Evolutionary conservation across 148 eudicot genomes (phyloP).

Genomic region (Rhododendron williamsianum): DNA sequence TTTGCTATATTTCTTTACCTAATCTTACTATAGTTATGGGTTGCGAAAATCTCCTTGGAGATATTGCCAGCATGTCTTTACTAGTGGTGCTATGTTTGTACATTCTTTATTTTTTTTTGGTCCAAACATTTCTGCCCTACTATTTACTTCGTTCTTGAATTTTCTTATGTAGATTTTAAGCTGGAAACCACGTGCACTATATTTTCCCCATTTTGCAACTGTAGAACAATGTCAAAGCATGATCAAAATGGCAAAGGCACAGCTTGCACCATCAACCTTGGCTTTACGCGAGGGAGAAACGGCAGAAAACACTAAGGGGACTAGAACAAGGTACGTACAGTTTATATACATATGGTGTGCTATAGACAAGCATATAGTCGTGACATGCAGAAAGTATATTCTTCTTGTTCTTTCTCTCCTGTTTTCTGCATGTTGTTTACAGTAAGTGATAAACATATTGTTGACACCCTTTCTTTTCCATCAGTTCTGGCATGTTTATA

Average conservation of each 20-base stretch:
- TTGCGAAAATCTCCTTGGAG: not conserved
- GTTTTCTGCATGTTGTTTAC: not conserved
- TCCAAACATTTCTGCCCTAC: not conserved
- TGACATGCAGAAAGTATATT: not conserved
- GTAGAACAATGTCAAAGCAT: constrained; percentile 66
- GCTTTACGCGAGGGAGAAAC: constrained; percentile 87
- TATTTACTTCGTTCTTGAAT: not conserved
- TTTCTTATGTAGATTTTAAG: constrained; percentile 58
- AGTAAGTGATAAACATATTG: constrained; percentile 6
- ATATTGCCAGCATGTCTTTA: not conserved
- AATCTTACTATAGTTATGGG: not conserved
- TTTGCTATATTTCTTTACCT: not conserved
- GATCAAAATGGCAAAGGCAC: constrained; percentile 50
- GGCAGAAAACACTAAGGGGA: constrained; percentile 57
- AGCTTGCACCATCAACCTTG: constrained; percentile 64
- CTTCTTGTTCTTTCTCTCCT: not conserved
- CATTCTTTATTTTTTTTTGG: not conserved
- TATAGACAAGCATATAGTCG: not conserved
- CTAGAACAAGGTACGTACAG: constrained; percentile 66
- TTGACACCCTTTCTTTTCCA: not conserved
- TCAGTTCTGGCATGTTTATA: constrained; percentile 87
- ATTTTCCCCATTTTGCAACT: constrained; percentile 76
- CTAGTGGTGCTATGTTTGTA: not conserved
- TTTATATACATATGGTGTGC: not conserved
- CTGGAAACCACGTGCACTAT: constrained; percentile 73